Base-by-base conservation (phyloP, 768 basidiomycete species). In the Melanogaster broomeanus region DNA sequence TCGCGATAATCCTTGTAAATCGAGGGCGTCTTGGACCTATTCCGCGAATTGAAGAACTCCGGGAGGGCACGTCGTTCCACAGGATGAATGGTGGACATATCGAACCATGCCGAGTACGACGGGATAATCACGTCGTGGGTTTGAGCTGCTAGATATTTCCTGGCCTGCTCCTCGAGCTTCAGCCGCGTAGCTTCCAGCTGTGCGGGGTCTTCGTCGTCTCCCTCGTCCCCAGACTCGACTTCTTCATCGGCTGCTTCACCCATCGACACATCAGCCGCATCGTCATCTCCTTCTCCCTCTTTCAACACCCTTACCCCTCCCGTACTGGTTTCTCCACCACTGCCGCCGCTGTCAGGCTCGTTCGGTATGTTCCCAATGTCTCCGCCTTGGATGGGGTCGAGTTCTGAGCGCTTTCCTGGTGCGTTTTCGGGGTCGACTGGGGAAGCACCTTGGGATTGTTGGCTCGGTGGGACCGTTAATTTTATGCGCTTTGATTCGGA, bases 1-100 rank as follows among this genome's bases (percentile, higher is more conserved):
- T 99, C 96, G 53, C 97, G 85, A 64, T 99, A 99, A 68, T 99
- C 96, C 70, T 98, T 98, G 78, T 98, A 99, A 55, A 98, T 93
- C 18, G 90, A 79, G 0, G 97, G 96, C 2, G 96, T 97, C 74
- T 99, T 99, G 55, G 87, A 90, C 49, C 95, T 75, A 69, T 98
- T 98, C 47, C 93, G 80, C 40, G 90, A 90, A 67, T 93, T 94
- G 82, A 99, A 99, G 79, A 98, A 99, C 72, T 99, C 97, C 30
- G 97, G 97, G 25, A 99, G 77, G 1, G 93, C 90, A 57, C 92
- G 84, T 41, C 86, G 82, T 71, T 99, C 97, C 54, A 98, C 88
- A 10, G 90, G 82, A 62, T 97, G 91, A 49, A 99, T 88, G 66
- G 89, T 85, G 49, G 89, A 82, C 84, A 98, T 93, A 71, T 93